Evolutionary conservation across 352 stramenopile species (phyloP).

Genomic region (Phytophthora tubulina): DNA sequence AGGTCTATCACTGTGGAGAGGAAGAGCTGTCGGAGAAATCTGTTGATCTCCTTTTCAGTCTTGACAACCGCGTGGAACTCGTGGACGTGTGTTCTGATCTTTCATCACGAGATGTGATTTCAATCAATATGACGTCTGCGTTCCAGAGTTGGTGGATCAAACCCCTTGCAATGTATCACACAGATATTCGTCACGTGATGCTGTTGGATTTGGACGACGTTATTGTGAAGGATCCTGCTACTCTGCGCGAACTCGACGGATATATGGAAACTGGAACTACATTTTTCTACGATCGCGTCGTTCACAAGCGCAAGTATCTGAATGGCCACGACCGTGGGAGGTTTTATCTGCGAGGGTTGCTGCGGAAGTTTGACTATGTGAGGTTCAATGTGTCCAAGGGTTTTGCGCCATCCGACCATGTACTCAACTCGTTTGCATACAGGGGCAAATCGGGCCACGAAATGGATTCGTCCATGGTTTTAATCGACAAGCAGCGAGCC

Average conservation of each 20-base stretch:
- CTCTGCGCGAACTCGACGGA: conserved; percentile 44
- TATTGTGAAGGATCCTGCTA: conserved; percentile 52
- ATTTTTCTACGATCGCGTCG: conserved; percentile 78
- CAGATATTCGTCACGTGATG: conserved; percentile 45
- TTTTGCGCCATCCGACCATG: conserved; percentile 42
- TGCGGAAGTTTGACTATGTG: conserved; percentile 58
- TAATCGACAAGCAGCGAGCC: conserved; percentile 51
- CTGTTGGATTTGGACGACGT: conserved; percentile 66
- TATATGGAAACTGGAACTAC: conserved; percentile 60
- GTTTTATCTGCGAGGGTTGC: conserved; percentile 49
- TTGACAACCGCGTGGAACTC: conserved; percentile 41
- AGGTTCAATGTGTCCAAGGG: conserved; percentile 42
- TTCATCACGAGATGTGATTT: conserved; percentile 20
- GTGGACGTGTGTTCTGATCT: conserved; percentile 56
- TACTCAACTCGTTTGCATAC: conserved; percentile 53
- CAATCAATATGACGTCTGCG: background rate
- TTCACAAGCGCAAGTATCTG: conserved; percentile 51
- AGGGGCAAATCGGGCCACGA: conserved; percentile 58
- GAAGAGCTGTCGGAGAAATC: conserved; percentile 56
- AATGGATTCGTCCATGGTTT: conserved; percentile 72
- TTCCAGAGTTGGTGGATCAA: conserved; percentile 62
- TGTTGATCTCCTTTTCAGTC: conserved; percentile 18
- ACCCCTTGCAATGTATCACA: conserved; percentile 55
- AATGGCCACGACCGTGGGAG: conserved; percentile 42
- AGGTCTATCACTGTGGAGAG: conserved; percentile 38